Evolutionary conservation across 2,329 filamentous ascomycete genomes (phyloP).

Genomic region (Aspergillus uvarum): DNA sequence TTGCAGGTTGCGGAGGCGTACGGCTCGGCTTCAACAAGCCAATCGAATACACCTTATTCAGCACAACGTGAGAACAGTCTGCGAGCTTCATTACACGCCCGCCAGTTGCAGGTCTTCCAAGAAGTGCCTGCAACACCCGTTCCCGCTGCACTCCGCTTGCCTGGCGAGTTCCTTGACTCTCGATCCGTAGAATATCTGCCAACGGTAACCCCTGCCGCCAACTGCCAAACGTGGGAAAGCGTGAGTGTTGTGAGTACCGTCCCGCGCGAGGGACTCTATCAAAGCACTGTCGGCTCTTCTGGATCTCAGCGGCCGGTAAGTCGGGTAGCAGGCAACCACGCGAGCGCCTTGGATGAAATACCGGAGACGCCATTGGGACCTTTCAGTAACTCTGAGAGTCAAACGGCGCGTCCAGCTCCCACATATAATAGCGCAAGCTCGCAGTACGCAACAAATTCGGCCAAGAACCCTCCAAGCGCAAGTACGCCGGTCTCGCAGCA

Average conservation of each 20-base stretch:
- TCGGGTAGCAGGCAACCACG: neutral
- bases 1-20: neutral
- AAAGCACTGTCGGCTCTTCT: neutral
- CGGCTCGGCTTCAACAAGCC: neutral
- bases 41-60: neutral
- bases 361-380: conserved; percentile 22
- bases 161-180: neutral
- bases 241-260: neutral
- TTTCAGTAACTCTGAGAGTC: conserved; percentile 1
- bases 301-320: neutral
- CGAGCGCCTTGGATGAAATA: conserved; percentile 17
- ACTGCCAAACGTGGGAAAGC: neutral
- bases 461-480: neutral
- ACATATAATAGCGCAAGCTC: neutral
- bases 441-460: neutral
- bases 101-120: neutral
- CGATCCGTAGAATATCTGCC: neutral
- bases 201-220: neutral
- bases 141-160: neutral
- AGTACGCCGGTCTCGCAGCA: conserved; percentile 8
- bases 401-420: neutral
- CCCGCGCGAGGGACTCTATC: neutral
- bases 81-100: neutral
- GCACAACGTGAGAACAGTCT: neutral
- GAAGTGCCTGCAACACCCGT: neutral